phyloP scores from a whole-genome alignment of 2,329 filamentous ascomycete genomes.

The Hysterium pulicare region DNA sequence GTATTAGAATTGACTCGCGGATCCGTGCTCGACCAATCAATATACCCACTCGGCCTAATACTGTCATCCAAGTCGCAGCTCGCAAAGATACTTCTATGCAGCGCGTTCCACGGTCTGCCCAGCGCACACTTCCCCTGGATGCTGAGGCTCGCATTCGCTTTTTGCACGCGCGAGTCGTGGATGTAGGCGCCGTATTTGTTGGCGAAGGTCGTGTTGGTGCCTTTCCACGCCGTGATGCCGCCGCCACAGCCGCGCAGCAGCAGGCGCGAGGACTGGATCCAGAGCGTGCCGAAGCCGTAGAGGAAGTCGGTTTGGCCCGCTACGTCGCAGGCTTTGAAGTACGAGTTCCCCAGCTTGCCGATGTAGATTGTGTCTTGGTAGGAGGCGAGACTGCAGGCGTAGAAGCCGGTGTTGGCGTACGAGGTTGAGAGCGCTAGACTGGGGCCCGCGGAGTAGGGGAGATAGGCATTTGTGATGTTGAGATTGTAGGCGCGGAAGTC shows the following conservation, averaged over 20 bases:
- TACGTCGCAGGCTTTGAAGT: slow-evolving; percentile 59
- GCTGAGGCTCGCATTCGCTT: slow-evolving; percentile 50
- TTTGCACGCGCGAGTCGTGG: slow-evolving; percentile 51
- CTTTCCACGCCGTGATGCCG: slow-evolving; percentile 68
- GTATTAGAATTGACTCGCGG: slow-evolving; percentile 45
- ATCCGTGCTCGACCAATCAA: slow-evolving; percentile 47
- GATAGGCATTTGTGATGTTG: slow-evolving; percentile 61
- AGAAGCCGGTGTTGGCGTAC: slow-evolving; percentile 65
- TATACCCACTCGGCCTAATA: slow-evolving; percentile 54
- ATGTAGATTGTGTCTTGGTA: slow-evolving; percentile 69
- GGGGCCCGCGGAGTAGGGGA: slow-evolving; percentile 53
- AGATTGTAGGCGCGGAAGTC: slow-evolving; percentile 67
- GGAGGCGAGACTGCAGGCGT: slow-evolving; percentile 62
- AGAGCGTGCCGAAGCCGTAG: slow-evolving; percentile 65
- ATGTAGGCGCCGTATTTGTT: slow-evolving; percentile 69
- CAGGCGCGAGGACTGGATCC: slow-evolving; percentile 54
- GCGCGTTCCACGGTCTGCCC: slow-evolving; percentile 61
- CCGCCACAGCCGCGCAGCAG: slow-evolving; percentile 60
- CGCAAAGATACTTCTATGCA: slow-evolving; percentile 57
- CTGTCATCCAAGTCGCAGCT: slow-evolving; percentile 54
- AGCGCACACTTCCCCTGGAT: slow-evolving; percentile 53
- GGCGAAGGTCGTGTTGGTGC: slow-evolving; percentile 60
- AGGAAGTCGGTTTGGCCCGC: slow-evolving; percentile 67
- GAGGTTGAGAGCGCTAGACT: slow-evolving; percentile 59
- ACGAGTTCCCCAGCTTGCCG: slow-evolving; percentile 64